These are phyloP conservation scores for Vigna hirtella DNA, from an alignment of 306 rosid species.

Conservation along the genomic window DNA sequence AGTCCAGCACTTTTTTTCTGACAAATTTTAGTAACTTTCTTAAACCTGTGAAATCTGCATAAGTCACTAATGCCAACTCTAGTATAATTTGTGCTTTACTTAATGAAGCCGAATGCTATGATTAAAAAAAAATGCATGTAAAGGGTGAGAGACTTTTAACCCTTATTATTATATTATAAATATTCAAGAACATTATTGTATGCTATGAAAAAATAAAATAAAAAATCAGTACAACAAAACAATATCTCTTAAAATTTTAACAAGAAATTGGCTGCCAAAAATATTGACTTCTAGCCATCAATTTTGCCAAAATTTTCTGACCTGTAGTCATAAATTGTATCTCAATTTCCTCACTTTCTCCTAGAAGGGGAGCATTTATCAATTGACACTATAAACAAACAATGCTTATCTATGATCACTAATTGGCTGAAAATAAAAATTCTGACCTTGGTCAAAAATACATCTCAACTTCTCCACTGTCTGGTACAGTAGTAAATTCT, in stretches of 20 bases:
- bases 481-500: conserved; percentile 17
- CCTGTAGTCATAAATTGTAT: conserved; percentile 23
- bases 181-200: conserved; percentile 18
- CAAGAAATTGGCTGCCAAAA: conserved; percentile 34
- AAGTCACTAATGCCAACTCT: not conserved
- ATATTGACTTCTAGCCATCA: not conserved
- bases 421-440: conserved; percentile 32
- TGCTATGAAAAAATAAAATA: not conserved
- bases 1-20: not conserved
- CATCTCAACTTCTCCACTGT: conserved; percentile 36
- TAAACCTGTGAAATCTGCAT: not conserved
- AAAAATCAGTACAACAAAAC: not conserved
- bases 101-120: not conserved
- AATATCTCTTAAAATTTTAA: conserved; percentile 35
- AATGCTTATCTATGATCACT: conserved; percentile 41
- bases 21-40: not conserved
- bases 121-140: not conserved
- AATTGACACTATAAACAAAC: conserved; percentile 33
- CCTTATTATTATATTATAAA: not conserved
- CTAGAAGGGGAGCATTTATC: conserved; percentile 25
- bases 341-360: conserved; percentile 35
- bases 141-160: not conserved
- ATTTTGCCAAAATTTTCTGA: conserved; percentile 15
- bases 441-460: conserved; percentile 20
- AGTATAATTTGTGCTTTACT: not conserved